Evolutionary conservation across 306 rosid species (phyloP), one percentile per base, ranked within the genome.

Genomic region (Fragaria ananassa): DNA sequence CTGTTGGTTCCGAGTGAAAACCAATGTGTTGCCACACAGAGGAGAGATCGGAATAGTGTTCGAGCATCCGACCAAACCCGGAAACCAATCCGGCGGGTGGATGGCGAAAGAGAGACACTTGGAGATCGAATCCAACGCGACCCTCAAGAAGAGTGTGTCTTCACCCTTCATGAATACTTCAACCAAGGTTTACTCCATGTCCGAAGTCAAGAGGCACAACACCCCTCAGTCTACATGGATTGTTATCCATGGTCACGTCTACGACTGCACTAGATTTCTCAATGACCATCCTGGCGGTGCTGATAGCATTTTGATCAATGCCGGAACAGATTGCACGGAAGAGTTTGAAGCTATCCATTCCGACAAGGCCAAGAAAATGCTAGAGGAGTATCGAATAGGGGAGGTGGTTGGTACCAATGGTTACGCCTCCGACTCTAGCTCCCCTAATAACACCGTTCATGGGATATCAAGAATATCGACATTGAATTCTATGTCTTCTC

Each of bases 271-370:
- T 27, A 82, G 62, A 29, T 93, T 90, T 82, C 81, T 93, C 82
- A 85, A 90, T 9, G 91, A 88, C 62, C 98, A 93, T 73, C 98
- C 98, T 0, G 98, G 98, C 1, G 98, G 98, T 62, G 69, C 81
- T 7, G 97, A 93, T 37, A 93, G 98, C 82, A 93, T 93, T 71
- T 87, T 93, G 74, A 88, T 91, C 74, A 91, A 93, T 19, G 93
- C 93, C 14, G 98, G 98, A 68, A 87, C 94, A 2, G 97, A 93
- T 84, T 91, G 91, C 70, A 91, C 98, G 0, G 98, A 93, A 21
- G 98, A 91, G 54, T 93, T 93, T 58, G 94, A 93, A 5, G 96
- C 97, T 71, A 93, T 93, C 44, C 98, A 93, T 73, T 93, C 97
- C 18, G 91, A 85, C 74, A 94, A 88, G 70, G 98, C 98, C 61